These are phyloP conservation scores for Pyrus betulifolia DNA, from an alignment of 306 rosid species.

Conservation along the genomic window DNA sequence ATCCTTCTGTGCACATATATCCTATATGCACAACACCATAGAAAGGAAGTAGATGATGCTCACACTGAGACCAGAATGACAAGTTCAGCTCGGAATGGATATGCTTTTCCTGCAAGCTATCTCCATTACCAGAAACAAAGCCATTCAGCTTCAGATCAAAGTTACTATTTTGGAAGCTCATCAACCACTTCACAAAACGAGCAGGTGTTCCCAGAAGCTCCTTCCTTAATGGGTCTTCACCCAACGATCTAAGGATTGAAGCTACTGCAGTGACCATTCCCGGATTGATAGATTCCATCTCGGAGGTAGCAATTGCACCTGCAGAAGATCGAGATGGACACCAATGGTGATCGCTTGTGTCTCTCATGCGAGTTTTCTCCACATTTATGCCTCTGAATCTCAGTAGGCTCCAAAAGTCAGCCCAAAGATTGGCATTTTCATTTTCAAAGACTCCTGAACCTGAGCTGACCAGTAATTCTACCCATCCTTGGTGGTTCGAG, in stretches of 20 bases:
- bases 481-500: slow-evolving; percentile 58
- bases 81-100: slow-evolving; percentile 51
- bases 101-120: slow-evolving; percentile 24
- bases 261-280: slow-evolving; percentile 58
- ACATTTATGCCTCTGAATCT: slow-evolving; percentile 50
- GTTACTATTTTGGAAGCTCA: slow-evolving; percentile 58
- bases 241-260: slow-evolving; percentile 71
- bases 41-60: slow-evolving; percentile 94
- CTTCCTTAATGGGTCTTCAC: slow-evolving; percentile 82
- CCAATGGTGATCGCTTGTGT: slow-evolving; percentile 41
- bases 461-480: slow-evolving; percentile 49
- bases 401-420: slow-evolving; percentile 65
- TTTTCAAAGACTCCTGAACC: slow-evolving; percentile 78
- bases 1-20: slow-evolving; percentile 37
- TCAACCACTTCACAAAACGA: slow-evolving; percentile 73
- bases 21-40: slow-evolving; percentile 89
- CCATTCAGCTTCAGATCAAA: slow-evolving; percentile 65
- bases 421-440: slow-evolving; percentile 51
- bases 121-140: slow-evolving; percentile 29
- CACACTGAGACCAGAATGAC: slow-evolving; percentile 88
- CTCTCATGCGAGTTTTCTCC: slow-evolving; percentile 28
- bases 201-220: slow-evolving; percentile 79
- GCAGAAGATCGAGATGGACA: slow-evolving; percentile 53
- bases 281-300: slow-evolving; percentile 32
- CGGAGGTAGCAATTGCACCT: slow-evolving; percentile 40